Evolutionary conservation across 1,284 basidiomycete species (phyloP), one percentile per base, ranked within the genome.

Genomic region (Cutaneotrichosporon arboriforme): DNA sequence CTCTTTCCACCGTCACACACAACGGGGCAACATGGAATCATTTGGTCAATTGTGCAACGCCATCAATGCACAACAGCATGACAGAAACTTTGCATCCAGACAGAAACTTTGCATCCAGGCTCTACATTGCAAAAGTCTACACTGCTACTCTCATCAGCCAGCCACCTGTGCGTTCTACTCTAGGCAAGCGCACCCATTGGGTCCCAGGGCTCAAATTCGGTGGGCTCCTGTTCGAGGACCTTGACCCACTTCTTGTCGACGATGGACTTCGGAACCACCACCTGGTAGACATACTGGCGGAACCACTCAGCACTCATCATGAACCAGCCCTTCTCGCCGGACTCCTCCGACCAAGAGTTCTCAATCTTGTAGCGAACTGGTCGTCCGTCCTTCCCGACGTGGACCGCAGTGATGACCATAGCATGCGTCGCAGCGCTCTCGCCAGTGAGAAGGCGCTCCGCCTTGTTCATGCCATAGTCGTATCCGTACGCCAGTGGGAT

Each of bases 261-360:
- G 54, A 91, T 73, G 36, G 81, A 79, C 70, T 84, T 86, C 34
- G 88, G 89, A 8, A 90, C 83, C 10, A 94, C 91, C 26, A 93
- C 72, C 83, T 88, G 70, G 55, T 72, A 62, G 12, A 83, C 86
- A 61, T 72, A 90, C 84, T 97, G 80, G 57, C 87, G 83, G 75
- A 97, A 97, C 93, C 93, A 97, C 39, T 78, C 79, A 59, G 88
- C 86, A 42, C 84, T 87, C 88, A 94, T 94, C 63, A 94, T 84
- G 77, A 88, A 92, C 77, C 85, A 97, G 2, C 91, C 93, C 65
- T 91, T 85, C 60, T 90, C 81, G 18, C 93, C 89, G 0, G 79
- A 80, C 0, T 77, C 78, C n/a, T 84, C 82, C 21, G 89, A 87
- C 94, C 93, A 97, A 9, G 84, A 87, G 78, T 97, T 97, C 80